A percentile compares a stretch with the other conserved stretches of the same genome.
Conservation (phyloP, 2,329 filamentous ascomycete species). For the Penicillium vulpinum region DNA sequence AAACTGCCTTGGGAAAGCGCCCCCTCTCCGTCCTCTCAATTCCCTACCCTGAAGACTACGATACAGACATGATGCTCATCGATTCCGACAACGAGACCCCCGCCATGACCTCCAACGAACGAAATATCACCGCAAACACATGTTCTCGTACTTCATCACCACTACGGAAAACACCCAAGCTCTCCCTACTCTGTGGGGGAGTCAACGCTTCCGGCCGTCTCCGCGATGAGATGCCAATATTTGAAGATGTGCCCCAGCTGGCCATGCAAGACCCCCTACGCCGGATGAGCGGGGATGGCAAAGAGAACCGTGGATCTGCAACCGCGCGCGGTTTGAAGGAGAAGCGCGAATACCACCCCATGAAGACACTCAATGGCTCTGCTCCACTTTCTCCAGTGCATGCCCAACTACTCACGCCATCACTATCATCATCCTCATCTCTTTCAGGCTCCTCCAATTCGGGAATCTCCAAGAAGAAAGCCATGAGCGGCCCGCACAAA, state of each 20-base stretch:
- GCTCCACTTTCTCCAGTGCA: neutral
- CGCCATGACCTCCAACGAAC: conserved; percentile 38
- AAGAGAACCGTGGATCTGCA: conserved; percentile 22
- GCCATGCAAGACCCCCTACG: conserved; percentile 14
- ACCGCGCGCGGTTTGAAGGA: conserved; percentile 17
- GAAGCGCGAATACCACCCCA: conserved; percentile 5
- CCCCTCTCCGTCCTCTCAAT: conserved; percentile 45
- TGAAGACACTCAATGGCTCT: neutral
- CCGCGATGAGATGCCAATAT: conserved; percentile 34
- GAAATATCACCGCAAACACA: conserved; percentile 44
- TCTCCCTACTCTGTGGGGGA: conserved; percentile 26
- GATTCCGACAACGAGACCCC: conserved; percentile 29
- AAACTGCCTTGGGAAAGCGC: conserved; percentile 42
- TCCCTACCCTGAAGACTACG: conserved; percentile 31
- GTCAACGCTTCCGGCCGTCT: conserved; percentile 27
- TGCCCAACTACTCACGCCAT: neutral
- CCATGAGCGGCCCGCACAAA: conserved; percentile 23
- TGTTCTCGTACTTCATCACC: conserved; percentile 25
- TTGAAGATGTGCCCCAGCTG: conserved; percentile 31
- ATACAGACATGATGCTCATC: conserved; percentile 31
- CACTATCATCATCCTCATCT: conserved; percentile 1
- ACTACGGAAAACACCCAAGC: conserved; percentile 40
- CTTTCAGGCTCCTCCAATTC: conserved; percentile 12
- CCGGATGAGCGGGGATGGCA: conserved; percentile 18
- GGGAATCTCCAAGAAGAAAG: conserved; percentile 22